phyloP scores from a whole-genome alignment of 1,284 basidiomycete genomes.

The Ceratobasidium sp. region DNA sequence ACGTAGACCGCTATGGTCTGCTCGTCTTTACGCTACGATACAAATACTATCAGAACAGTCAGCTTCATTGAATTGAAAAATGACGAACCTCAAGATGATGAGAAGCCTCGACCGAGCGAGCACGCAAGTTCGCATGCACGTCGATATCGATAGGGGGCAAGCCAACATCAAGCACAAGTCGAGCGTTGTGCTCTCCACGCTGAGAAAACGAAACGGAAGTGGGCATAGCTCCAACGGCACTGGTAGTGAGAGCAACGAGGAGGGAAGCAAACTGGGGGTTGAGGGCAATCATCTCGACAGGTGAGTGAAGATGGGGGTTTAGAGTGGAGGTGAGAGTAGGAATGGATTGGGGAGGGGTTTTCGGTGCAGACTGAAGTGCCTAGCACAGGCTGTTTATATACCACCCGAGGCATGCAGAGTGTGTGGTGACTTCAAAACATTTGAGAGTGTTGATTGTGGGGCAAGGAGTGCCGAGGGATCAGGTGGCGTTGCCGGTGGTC shows the following conservation, averaged over 20 bases:
- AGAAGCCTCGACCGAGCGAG: background rate
- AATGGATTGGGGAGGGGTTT: no score
- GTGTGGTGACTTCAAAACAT: no score
- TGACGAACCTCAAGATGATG: background rate
- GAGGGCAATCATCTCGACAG: conserved; percentile 21
- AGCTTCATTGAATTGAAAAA: background rate
- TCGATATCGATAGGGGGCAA: background rate
- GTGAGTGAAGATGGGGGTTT: background rate
- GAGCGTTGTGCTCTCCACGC: background rate
- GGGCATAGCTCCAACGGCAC: conserved; percentile 1
- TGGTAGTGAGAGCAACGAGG: conserved; percentile 16
- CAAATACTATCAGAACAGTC: background rate
- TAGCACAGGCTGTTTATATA: no score
- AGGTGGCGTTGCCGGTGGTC: no score
- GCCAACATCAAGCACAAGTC: conserved; percentile 7
- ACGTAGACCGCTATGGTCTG: conserved; percentile 19
- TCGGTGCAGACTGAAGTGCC: no score
- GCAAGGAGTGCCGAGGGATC: no score
- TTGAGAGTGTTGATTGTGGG: no score
- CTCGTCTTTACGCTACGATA: background rate
- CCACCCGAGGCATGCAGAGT: no score
- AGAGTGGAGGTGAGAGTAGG: conserved; percentile 11
- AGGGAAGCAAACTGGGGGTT: conserved; percentile 28
- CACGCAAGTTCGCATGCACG: background rate
- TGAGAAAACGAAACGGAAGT: background rate